phyloP scores from a whole-genome alignment of 2,329 filamentous ascomycete species.

The Myriosclerotinia curreyana region DNA sequence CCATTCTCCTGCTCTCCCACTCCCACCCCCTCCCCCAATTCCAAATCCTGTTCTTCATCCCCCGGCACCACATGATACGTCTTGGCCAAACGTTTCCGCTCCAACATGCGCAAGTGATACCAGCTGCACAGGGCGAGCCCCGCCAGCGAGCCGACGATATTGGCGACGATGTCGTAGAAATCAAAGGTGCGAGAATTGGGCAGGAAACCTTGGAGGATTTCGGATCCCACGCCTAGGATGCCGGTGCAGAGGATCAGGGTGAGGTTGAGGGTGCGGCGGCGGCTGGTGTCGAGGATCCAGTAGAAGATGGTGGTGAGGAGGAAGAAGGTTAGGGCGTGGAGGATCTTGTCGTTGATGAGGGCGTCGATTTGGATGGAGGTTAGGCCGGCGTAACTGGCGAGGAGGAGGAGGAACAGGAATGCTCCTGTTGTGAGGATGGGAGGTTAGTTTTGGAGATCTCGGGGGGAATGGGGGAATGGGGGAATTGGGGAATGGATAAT shows the following conservation, averaged over 20 bases:
- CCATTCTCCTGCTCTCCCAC: conserved; percentile 61
- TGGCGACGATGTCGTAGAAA: conserved; percentile 81
- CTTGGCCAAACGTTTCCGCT: conserved; percentile 73
- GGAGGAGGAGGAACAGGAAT: conserved; percentile 67
- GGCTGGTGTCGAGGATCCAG: conserved; percentile 91
- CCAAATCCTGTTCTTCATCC: conserved; percentile 62
- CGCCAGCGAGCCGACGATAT: conserved; percentile 72
- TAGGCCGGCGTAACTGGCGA: conserved; percentile 77
- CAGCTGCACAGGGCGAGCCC: conserved; percentile 74
- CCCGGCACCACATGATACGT: conserved; percentile 69
- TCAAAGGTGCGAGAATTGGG: conserved; percentile 73
- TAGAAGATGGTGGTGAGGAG: conserved; percentile 84
- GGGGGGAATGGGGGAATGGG: background rate
- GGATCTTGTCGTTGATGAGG: conserved; percentile 79
- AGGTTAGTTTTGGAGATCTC: conserved; percentile 21
- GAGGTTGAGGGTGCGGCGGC: conserved; percentile 79
- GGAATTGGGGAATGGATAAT: background rate
- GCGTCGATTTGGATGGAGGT: conserved; percentile 56
- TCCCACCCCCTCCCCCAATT: conserved; percentile 62
- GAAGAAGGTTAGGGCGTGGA: conserved; percentile 89
- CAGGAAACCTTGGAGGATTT: conserved; percentile 71
- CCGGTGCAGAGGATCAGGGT: conserved; percentile 78
- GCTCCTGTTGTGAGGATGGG: conserved; percentile 49
- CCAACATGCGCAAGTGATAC: conserved; percentile 96
- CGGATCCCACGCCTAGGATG: conserved; percentile 66